These are phyloP conservation scores for Blastocystis sp. DNA, from an alignment of 352 stramenopile genomes.

Conservation along the genomic window DNA sequence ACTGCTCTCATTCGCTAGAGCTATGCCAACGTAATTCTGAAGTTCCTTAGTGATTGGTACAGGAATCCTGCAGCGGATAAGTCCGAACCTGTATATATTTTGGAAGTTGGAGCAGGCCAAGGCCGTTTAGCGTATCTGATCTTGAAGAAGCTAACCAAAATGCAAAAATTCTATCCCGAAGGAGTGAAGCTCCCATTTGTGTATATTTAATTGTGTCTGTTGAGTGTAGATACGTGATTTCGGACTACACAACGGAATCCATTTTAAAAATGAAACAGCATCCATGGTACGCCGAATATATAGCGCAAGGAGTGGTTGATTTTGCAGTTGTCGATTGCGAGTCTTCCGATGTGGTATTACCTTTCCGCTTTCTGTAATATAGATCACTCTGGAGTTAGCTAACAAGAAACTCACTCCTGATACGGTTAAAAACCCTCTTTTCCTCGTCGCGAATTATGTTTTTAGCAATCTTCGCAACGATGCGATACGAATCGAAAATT, in stretches of 20 bases:
- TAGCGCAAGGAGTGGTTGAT: conserved; percentile 33
- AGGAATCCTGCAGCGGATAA: neutral
- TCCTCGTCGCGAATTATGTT: conserved; percentile 51
- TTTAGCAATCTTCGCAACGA: conserved; percentile 58
- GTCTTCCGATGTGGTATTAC: neutral
- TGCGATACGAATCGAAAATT: conserved; percentile 39
- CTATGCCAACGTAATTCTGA: conserved; percentile 60
- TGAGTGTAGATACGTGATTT: conserved; percentile 50
- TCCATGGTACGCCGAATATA: conserved; percentile 37
- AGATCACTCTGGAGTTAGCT: conserved; percentile 36
- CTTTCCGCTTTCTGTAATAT: neutral
- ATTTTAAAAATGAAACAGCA: conserved; percentile 51
- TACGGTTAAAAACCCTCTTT: conserved; percentile 26
- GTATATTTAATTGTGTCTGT: neutral
- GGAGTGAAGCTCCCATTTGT: conserved; percentile 44
- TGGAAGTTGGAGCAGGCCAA: conserved; percentile 60
- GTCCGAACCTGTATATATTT: conserved; percentile 58
- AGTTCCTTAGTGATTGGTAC: conserved; percentile 60
- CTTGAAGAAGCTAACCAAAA: conserved; percentile 49
- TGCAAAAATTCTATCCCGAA: conserved; percentile 38
- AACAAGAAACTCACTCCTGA: neutral
- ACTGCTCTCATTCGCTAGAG: conserved; percentile 36
- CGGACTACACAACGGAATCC: conserved; percentile 51
- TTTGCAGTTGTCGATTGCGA: conserved; percentile 59
- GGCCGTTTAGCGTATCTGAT: conserved; percentile 50